phyloP scores from a whole-genome alignment of 78 protist species.

The Dictyostelium capitatum region DNA sequence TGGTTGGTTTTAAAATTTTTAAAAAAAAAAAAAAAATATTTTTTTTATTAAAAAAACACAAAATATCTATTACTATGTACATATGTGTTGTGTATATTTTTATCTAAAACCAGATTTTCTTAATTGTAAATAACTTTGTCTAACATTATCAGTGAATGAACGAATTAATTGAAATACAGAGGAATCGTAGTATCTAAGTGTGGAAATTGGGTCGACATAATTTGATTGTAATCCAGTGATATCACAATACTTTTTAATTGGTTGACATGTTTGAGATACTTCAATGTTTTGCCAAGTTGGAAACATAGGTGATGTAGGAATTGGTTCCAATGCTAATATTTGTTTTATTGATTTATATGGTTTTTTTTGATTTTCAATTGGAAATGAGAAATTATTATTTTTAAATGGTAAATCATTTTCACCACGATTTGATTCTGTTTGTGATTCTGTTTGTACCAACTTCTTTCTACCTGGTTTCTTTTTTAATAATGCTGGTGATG shows the following conservation, averaged over 20 bases:
- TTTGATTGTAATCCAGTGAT: conserved; percentile 42
- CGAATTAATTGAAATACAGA: conserved; percentile 36
- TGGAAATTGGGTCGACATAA: conserved; percentile 58
- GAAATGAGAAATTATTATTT: conserved; percentile 29
- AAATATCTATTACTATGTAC: neutral
- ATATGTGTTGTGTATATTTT: neutral
- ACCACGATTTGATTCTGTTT: neutral
- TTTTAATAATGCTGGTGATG: neutral
- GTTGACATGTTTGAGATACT: conserved; percentile 34
- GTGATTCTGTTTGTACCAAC: neutral
- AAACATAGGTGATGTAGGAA: conserved; percentile 21
- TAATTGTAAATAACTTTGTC: conserved; percentile 29
- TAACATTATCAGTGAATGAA: conserved; percentile 28
- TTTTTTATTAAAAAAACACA: neutral
- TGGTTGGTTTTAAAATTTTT: neutral
- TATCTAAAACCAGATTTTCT: conserved; percentile 23
- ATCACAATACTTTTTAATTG: conserved; percentile 42
- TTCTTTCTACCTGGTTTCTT: conserved; percentile 54
- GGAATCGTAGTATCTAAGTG: conserved; percentile 53
- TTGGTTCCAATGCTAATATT: conserved; percentile 21
- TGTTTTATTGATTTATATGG: conserved; percentile 63
- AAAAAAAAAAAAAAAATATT: neutral
- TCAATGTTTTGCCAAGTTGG: conserved; percentile 69
- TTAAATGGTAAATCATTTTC: conserved; percentile 34
- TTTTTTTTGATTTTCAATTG: neutral